Conservation (phyloP, 257 asterid genomes). For the Jacaranda copaia region DNA sequence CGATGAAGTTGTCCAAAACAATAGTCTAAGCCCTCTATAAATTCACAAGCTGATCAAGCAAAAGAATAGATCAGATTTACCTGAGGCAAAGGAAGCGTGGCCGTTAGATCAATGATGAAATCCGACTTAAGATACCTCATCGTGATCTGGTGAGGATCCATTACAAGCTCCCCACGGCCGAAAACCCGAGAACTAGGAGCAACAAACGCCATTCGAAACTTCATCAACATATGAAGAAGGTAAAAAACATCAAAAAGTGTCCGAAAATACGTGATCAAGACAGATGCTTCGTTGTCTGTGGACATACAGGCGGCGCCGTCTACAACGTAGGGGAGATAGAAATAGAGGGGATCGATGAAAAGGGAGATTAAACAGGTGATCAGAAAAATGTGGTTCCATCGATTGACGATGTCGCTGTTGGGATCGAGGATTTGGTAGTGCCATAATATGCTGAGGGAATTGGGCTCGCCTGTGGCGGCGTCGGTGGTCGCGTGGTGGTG, state of each 20-base stretch:
- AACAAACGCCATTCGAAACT: slow-evolving; percentile 91
- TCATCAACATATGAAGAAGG: slow-evolving; percentile 72
- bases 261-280: slow-evolving; percentile 61
- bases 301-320: slow-evolving; percentile 73
- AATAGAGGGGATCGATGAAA: slow-evolving; percentile 88
- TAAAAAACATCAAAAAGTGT: slow-evolving; percentile 72
- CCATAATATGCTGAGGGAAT: slow-evolving; percentile 71
- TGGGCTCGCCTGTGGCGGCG: slow-evolving; percentile 55
- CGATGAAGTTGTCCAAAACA: background rate
- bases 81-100: slow-evolving; percentile 90
- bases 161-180: slow-evolving; percentile 95
- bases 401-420: slow-evolving; percentile 81
- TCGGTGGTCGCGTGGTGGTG: slow-evolving; percentile 35
- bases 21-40: background rate
- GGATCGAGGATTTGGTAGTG: slow-evolving; percentile 84
- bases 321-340: slow-evolving; percentile 70
- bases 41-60: background rate
- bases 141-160: slow-evolving; percentile 73
- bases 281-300: slow-evolving; percentile 57
- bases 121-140: slow-evolving; percentile 70
- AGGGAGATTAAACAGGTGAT: slow-evolving; percentile 73
- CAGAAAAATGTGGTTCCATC: slow-evolving; percentile 87
- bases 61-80: slow-evolving; percentile 32
- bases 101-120: slow-evolving; percentile 77
- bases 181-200: slow-evolving; percentile 89